Base-by-base conservation (phyloP, 2,329 filamentous ascomycete genomes). In the Beauveria medogensis region DNA sequence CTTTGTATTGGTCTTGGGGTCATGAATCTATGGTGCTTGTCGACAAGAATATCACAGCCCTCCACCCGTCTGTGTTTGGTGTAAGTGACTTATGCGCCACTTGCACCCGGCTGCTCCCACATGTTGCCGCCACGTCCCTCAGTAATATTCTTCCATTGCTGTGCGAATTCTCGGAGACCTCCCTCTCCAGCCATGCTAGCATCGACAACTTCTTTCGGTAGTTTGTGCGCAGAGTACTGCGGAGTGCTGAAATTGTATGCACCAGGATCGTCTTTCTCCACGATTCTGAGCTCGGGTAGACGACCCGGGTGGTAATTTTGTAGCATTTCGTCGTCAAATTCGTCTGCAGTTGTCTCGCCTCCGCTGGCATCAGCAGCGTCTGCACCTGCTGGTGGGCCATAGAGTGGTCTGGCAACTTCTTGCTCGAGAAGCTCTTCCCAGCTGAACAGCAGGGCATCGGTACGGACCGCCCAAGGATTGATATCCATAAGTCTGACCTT, bases 141-240 rank as follows among this genome's bases (percentile, higher is more conserved):
- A 0, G 76, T 78, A 51, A 84, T 78, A 63, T 87, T 81, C 69
- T 85, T 86, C 90, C 90, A 93, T 69, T 87, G 83, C 65, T 82
- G 81, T 63, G 89, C 85, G 75, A 94, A 92, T 74, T 96, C 92
- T 63, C 87, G 82, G 77, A 97, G 81, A 0, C 88, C 89, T 3
- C 89, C 90, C 60, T 90, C 85, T 3, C 89, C 89, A 1, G 82
- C 82, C 65, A 82, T 68, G 65, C 84, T 83, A 22, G 86, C 86
- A 66, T 88, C 85, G 3, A 97, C 92, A 2, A 97, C 91, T 67
- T 99, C 94, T 72, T 88, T 92, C 0, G 94, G 94, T 67, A 99
- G 77, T 75, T 97, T 99, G 71, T 97, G 93, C 3, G 94, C 93
- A 64, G 92, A 96, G 73, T 96, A 97, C 69, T 93, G 90, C 1